Base-by-base conservation (phyloP, 768 basidiomycete genomes). In the Myochromella boudieri region DNA sequence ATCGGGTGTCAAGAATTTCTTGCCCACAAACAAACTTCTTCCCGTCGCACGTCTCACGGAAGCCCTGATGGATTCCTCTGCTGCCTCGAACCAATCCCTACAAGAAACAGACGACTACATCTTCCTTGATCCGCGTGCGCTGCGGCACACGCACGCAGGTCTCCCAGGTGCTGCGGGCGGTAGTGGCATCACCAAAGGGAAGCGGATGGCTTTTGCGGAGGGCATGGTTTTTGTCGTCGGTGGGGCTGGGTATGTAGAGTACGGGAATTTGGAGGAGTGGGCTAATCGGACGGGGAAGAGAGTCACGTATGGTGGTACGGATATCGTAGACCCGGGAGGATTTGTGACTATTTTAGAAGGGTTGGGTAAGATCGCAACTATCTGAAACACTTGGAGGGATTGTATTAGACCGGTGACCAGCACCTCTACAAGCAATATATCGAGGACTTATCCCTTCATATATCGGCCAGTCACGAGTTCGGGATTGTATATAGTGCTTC, bases 21-120 rank as follows among this genome's bases (percentile, higher is more conserved):
- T 99, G 14, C 97, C 97, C 1, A 87, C 91, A 2, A 91, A 93
- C 63, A 95, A 99, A 67, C 80, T 97, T 29, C 78, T 97, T 39
- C 87, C 92, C 9, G 83, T 95, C 37, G 97, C 97, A 0, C 85
- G 97, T 9, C 75, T 99, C 25, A 85, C 90, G 1, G 97, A 98
- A 60, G 95, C 97, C 17, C 75, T 99, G 22, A 98, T 98, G 95
- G 97, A 99, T 62, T 95, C 97, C 0, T 85, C 94, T 0, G 78
- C 88, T 1, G 97, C 93, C 2, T 89, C 91, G 21, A 95, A 94
- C 49, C 90, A 95, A 63, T 97, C 97, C 4, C 67, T 99, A 26
- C 87, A 91, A 59, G 94, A 97, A 65, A 97, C 95, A 1, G 95
- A 99, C 61, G 95, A 99, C 24, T 99, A 86, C 67, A 64, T 99